Evolutionary conservation across 257 asterid genomes (phyloP).

Genomic region (Ligustrum vulgare): DNA sequence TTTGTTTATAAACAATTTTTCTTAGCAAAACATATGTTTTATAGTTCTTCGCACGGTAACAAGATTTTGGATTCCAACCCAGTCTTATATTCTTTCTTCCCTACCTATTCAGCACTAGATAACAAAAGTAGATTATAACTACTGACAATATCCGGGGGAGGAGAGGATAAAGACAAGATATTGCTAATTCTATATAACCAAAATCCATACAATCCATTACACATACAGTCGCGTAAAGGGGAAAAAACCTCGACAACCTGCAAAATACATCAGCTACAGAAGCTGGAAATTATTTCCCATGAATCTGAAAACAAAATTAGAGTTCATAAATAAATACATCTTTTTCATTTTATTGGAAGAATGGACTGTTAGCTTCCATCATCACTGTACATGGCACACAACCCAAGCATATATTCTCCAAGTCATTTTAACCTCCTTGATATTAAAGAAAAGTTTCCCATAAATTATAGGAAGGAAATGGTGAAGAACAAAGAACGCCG

Average conservation of each 20-base stretch:
- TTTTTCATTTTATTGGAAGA: conserved; percentile 34
- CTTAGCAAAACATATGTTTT: no score
- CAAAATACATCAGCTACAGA: not conserved
- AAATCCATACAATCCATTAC: not conserved
- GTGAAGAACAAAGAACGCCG: conserved; percentile 12
- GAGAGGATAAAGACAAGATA: not conserved
- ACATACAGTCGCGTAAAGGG: not conserved
- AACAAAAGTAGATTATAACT: no score
- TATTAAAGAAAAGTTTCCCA: conserved; percentile 16
- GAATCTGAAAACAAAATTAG: not conserved
- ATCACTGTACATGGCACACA: conserved; percentile 39
- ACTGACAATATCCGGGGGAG: not conserved
- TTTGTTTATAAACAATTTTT: no score
- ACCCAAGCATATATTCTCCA: conserved; percentile 32
- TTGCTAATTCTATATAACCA: not conserved
- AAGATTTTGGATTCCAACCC: no score
- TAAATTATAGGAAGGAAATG: conserved; percentile 11
- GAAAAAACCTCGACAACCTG: not conserved
- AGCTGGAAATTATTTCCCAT: not conserved
- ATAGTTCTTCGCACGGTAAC: no score
- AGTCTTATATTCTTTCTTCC: no score
- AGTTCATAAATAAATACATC: conserved; percentile 19
- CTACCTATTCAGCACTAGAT: no score
- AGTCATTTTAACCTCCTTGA: conserved; percentile 28
- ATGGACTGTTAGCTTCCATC: conserved; percentile 34